Conservation (phyloP, 495 filamentous ascomycete genomes). For the Hyaloscypha hepaticicola region DNA sequence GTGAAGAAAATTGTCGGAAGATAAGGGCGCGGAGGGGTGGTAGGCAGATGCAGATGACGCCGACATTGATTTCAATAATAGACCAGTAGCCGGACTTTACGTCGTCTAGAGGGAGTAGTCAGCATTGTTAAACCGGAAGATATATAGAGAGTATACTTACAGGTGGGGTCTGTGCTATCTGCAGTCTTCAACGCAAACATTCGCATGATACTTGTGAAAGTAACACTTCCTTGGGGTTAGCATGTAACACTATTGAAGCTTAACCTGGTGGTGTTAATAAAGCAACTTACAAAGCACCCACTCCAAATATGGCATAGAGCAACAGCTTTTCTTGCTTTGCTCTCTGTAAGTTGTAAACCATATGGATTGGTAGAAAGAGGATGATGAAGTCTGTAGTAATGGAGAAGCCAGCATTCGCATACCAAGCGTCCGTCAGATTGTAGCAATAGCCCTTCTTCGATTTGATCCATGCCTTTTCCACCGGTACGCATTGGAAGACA, state of each 20-base stretch:
- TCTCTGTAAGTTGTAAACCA: constrained; percentile 48
- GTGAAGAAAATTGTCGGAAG: neutral
- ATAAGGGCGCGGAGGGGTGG: constrained; percentile 13
- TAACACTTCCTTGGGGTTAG: constrained; percentile 4
- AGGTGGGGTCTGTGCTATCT: constrained; percentile 3
- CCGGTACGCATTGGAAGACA: constrained; percentile 54
- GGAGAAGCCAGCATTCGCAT: constrained; percentile 54
- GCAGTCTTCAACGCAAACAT: constrained; percentile 6
- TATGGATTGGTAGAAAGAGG: constrained; percentile 54
- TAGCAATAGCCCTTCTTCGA: constrained; percentile 51
- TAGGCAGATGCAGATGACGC: constrained; percentile 13
- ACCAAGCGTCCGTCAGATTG: constrained; percentile 42
- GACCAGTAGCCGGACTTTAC: constrained; percentile 16
- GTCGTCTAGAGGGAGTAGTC: constrained; percentile 2
- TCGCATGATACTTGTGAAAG: constrained; percentile 16
- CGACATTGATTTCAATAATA: constrained; percentile 13
- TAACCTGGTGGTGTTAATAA: neutral
- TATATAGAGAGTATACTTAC: neutral
- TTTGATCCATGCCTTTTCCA: constrained; percentile 54
- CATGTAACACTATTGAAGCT: neutral
- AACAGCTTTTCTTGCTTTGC: constrained; percentile 9
- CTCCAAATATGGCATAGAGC: constrained; percentile 10
- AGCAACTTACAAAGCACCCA: constrained; percentile 7
- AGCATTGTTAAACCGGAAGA: neutral
- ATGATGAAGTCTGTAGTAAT: constrained; percentile 57